phyloP scores from a whole-genome alignment of 108 stramenopile genomes.

The Chaetoceros tenuissimus region DNA sequence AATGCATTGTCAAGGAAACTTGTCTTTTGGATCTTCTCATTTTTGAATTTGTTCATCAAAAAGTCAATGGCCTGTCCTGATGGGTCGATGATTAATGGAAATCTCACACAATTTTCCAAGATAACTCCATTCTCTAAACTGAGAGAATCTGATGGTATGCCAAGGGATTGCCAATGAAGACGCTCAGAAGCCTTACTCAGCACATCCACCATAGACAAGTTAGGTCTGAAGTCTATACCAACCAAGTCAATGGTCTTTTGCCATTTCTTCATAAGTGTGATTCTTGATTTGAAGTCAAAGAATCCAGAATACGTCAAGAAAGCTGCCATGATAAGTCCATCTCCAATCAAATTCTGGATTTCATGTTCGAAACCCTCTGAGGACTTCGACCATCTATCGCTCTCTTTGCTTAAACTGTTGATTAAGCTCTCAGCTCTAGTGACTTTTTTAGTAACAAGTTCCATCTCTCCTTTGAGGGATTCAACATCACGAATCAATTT shows the following conservation, averaged over 20 bases:
- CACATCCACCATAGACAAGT: constrained; percentile 82
- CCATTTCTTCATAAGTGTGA: constrained; percentile 68
- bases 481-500: constrained; percentile 92
- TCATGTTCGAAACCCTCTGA: constrained; percentile 78
- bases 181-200: constrained; percentile 83
- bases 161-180: constrained; percentile 82
- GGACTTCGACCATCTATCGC: constrained; percentile 92
- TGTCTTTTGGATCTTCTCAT: constrained; percentile 86
- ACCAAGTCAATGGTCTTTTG: constrained; percentile 62
- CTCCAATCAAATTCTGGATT: constrained; percentile 83
- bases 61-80: constrained; percentile 90
- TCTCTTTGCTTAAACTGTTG: constrained; percentile 88
- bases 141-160: constrained; percentile 87
- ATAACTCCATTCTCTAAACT: constrained; percentile 96
- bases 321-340: constrained; percentile 85
- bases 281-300: constrained; percentile 80
- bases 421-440: constrained; percentile 88
- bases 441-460: constrained; percentile 83
- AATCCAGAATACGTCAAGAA: constrained; percentile 93
- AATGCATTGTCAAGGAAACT: constrained; percentile 97
- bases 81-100: constrained; percentile 98
- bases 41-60: constrained; percentile 78
- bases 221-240: constrained; percentile 81
- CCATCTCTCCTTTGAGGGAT: constrained; percentile 93
- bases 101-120: constrained; percentile 80